Conservation (phyloP, 2,329 filamentous ascomycete species). For the Penicillium sp. region DNA sequence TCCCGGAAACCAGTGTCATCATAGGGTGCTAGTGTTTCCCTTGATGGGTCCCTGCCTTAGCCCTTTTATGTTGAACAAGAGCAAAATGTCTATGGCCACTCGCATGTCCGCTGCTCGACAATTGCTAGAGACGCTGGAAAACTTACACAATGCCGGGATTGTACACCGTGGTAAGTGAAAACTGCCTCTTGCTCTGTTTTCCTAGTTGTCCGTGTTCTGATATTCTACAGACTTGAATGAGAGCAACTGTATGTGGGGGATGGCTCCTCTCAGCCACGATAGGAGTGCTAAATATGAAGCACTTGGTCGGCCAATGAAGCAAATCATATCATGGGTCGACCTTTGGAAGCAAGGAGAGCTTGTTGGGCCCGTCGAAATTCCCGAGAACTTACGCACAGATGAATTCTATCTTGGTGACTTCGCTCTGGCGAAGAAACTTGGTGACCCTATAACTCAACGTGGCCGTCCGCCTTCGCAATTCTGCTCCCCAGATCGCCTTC, state of each 20-base stretch:
- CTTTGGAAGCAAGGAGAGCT: background rate
- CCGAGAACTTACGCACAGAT: background rate
- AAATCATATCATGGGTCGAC: background rate
- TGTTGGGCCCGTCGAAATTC: background rate
- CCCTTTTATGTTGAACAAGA: background rate
- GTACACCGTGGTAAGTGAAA: background rate
- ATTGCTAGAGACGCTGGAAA: constrained; percentile 10
- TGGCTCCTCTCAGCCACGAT: background rate
- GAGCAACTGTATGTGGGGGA: background rate
- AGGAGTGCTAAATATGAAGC: background rate
- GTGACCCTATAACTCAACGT: background rate
- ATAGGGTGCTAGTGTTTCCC: constrained; percentile 19
- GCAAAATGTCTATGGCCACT: constrained; percentile 14
- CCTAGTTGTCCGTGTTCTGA: background rate
- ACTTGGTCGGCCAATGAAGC: background rate
- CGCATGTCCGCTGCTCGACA: constrained; percentile 25
- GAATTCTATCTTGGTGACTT: background rate
- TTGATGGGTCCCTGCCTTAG: constrained; percentile 15
- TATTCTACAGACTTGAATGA: background rate
- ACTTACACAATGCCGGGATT: background rate
- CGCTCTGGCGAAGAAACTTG: background rate
- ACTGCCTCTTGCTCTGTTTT: too few species aligned
- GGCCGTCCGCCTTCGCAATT: constrained; percentile 12
- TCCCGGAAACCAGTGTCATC: constrained; percentile 3
- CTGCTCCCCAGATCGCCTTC: constrained; percentile 24